Evolutionary conservation across 495 filamentous ascomycete genomes (phyloP).

Genomic region (Penicillium dipodomyicola): DNA sequence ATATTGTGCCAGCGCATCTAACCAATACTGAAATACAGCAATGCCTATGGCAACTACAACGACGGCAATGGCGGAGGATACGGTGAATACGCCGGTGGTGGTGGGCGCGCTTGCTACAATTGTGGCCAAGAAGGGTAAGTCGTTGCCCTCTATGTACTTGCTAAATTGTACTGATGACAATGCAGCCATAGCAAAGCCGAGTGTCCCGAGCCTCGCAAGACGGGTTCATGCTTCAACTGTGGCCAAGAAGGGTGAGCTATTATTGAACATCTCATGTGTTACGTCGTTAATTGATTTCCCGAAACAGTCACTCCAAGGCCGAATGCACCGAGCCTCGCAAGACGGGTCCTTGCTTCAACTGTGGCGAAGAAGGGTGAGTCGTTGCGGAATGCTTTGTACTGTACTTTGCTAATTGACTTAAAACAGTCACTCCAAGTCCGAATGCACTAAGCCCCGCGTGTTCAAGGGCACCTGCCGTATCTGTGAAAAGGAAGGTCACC

Average conservation of each 20-base stretch:
- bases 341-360: slow-evolving; percentile 20
- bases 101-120: slow-evolving; percentile 63
- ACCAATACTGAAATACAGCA: neutral
- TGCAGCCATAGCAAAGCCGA: slow-evolving; percentile 13
- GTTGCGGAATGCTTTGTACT: neutral
- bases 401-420: neutral
- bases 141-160: neutral
- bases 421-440: slow-evolving; percentile 52
- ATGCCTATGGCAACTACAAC: neutral
- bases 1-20: neutral
- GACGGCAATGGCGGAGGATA: neutral
- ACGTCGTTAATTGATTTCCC: neutral
- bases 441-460: slow-evolving; percentile 64
- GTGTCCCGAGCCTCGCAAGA: slow-evolving; percentile 4
- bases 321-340: slow-evolving; percentile 9
- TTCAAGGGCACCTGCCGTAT: slow-evolving; percentile 69
- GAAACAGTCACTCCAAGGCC: slow-evolving; percentile 8
- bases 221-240: slow-evolving; percentile 71
- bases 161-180: neutral
- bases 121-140: slow-evolving; percentile 70
- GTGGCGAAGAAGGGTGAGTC: slow-evolving; percentile 18
- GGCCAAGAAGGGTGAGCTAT: slow-evolving; percentile 62
- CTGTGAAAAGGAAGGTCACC: slow-evolving; percentile 74
- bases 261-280: neutral
- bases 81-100: neutral